These are phyloP conservation scores for Forsythia viridissima DNA, from an alignment of 257 asterid species.

Conservation along the genomic window DNA sequence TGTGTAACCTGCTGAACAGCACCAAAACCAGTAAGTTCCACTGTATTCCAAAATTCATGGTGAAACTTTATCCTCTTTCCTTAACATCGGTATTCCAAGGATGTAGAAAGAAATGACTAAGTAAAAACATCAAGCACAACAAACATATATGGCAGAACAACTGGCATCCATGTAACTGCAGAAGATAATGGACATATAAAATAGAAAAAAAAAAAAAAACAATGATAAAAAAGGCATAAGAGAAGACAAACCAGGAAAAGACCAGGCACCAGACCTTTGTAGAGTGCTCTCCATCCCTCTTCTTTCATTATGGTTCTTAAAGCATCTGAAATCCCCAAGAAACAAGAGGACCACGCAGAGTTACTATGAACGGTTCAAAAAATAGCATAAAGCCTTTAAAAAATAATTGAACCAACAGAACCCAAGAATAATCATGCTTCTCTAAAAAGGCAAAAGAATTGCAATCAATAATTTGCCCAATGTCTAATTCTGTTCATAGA, in stretches of 20 bases:
- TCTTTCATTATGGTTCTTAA: conserved; percentile 80
- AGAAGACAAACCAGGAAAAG: conserved; percentile 65
- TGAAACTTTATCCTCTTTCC: not conserved
- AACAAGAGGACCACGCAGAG: conserved; percentile 12
- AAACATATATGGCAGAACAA: not conserved
- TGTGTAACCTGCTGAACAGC: conserved; percentile 85
- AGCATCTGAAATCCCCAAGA: conserved; percentile 67
- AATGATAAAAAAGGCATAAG: conserved; percentile 2
- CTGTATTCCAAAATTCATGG: not conserved
- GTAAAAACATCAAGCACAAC: not conserved
- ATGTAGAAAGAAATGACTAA: not conserved
- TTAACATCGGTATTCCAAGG: not conserved
- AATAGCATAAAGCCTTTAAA: not conserved
- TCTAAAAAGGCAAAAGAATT: conserved; percentile 9
- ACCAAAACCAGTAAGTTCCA: conserved; percentile 30
- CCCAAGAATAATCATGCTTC: conserved; percentile 8
- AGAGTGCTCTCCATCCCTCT: conserved; percentile 95
- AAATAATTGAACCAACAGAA: not conserved
- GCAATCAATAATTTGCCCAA: conserved; percentile 8
- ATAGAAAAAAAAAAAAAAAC: not conserved
- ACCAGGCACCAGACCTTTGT: conserved; percentile 89
- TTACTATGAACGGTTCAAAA: conserved; percentile 5
- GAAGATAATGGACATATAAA: not conserved
- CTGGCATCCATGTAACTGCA: not conserved
- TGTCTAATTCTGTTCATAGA: conserved; percentile 11